Base-by-base conservation (phyloP, 2,329 filamentous ascomycete species). In the Albifimbria verrucaria region DNA sequence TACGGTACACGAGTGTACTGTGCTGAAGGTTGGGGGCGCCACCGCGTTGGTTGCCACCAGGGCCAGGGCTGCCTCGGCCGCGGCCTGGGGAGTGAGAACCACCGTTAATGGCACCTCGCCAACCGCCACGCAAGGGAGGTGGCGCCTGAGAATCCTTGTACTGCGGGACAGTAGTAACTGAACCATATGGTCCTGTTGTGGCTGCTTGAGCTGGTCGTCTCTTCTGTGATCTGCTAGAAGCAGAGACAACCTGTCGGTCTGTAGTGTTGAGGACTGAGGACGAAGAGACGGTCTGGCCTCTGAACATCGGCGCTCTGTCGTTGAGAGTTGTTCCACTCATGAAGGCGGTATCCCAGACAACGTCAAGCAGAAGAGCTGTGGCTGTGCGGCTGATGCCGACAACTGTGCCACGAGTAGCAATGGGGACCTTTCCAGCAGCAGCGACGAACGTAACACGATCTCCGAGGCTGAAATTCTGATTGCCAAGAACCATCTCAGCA, bases 311-410 rank as follows among this genome's bases (percentile, higher is more conserved):
- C 67, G 93, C 96, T 54, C 94, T 87, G 52, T 92, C 92, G 54
- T 90, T 89, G 17, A 99, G 80, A 1, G 90, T 94, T 2, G 92
- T 97, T 57, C 94, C 94, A 65, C 92, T 96, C 92, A 99, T 97
- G 72, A 99, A 99, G 0, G 91, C 89, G 12, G 85, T 83, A 68
- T 99, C 95, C 72, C 96, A 99, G 7, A 99, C 87, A 53, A 97
- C 83, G 68, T 99, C 94, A 36, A 99, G 79, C 53, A 97, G 80
- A 46, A 90, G 83, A 23, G 87, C 88, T 52, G 90, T 89, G 20
- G 92, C 81, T 25, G 92, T 97, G 52, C 90, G 88, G 55, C 92
- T 97, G 66, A 97, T 88, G 32, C 94, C 94, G 52, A 96, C 88
- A n/a, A 99, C 90, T 2, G 94, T 97, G 63, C 95, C 94, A 51